Evolutionary conservation across 2,329 filamentous ascomycete species (phyloP), one percentile per base, ranked within the genome.

Genomic region (Diaporthe caulivora): DNA sequence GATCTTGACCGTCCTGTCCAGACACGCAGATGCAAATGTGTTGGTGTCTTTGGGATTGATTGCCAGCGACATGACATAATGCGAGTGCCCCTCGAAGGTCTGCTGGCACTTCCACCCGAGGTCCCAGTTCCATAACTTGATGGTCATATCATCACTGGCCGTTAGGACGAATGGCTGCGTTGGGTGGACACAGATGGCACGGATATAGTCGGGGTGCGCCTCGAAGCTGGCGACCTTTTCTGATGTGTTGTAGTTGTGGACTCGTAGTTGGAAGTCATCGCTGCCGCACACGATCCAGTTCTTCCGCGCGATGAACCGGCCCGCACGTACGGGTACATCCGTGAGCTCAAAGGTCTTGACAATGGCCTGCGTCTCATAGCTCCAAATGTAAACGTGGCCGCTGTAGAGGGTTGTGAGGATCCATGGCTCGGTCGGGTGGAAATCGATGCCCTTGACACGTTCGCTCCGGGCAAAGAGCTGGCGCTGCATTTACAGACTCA

Each of bases 291-390:
- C 94, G 79, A 98, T 97, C 97, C 97, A 99, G 85, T 98, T 99
- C 92, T 99, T 99, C 80, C 97, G 91, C 78, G 97, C 94, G 81
- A 99, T 92, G 84, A 99, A 99, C 79, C 97, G 94, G 81, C 97
- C 97, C 76, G 97, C 97, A 84, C 97, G 94, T 74, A 99, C 96
- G 77, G 97, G 97, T 67, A 99, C 97, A 88, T 99, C 97, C 82
- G 96, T 98, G 77, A 98, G 92, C 87, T 99, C 97, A 84, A 99
- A 99, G 6, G 96, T 98, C 89, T 98, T 98, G 86, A 99, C 95
- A 76, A 98, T 95, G 76, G 95, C 93, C 83, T 97, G 95, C 68
- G 95, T 97, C 86, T 97, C 96, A 85, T 97, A 98, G 44, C 96
- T 98, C 95, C 97, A 98, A 82, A 99, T 98, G 87, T 98, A 97